A percentile compares a stretch with the other conserved stretches of the same genome.
Evolutionary conservation across 129 eudicot genomes (phyloP).

Genomic region (Rutidosis leptorrhynchoides): DNA sequence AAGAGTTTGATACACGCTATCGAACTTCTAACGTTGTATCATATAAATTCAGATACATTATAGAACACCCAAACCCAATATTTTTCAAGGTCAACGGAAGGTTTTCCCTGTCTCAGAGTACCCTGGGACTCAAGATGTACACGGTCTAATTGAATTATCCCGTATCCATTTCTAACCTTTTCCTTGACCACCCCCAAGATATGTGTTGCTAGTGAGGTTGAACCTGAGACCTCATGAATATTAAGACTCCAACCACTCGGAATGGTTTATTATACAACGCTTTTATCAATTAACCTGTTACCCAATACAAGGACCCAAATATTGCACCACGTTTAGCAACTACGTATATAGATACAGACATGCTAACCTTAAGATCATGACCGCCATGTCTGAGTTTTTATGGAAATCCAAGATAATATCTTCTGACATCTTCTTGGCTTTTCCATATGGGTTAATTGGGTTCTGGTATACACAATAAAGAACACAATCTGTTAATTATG

Average conservation of each 20-base stretch:
- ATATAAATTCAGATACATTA: background rate
- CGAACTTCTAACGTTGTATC: background rate
- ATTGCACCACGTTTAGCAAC: background rate
- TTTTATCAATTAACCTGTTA: background rate
- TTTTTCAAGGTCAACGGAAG: background rate
- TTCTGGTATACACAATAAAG: conserved; percentile 31
- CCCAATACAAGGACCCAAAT: background rate
- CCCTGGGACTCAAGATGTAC: too few species aligned
- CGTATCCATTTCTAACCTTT: too few species aligned
- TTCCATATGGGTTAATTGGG: conserved; percentile 66
- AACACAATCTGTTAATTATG: conserved; percentile 16
- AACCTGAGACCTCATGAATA: too few species aligned
- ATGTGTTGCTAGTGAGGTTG: too few species aligned
- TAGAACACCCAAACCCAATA: background rate
- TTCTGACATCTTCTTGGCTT: conserved; percentile 74
- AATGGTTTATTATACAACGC: too few species aligned
- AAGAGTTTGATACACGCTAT: background rate
- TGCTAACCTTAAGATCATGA: conserved; percentile 56
- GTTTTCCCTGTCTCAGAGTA: too few species aligned
- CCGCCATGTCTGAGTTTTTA: conserved; percentile 49
- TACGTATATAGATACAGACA: background rate
- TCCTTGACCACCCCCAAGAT: too few species aligned
- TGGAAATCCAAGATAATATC: conserved; percentile 63
- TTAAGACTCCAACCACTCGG: too few species aligned
- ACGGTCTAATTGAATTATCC: too few species aligned